Base-by-base conservation (phyloP, 768 basidiomycete species). In the Lentinula detonsa region DNA sequence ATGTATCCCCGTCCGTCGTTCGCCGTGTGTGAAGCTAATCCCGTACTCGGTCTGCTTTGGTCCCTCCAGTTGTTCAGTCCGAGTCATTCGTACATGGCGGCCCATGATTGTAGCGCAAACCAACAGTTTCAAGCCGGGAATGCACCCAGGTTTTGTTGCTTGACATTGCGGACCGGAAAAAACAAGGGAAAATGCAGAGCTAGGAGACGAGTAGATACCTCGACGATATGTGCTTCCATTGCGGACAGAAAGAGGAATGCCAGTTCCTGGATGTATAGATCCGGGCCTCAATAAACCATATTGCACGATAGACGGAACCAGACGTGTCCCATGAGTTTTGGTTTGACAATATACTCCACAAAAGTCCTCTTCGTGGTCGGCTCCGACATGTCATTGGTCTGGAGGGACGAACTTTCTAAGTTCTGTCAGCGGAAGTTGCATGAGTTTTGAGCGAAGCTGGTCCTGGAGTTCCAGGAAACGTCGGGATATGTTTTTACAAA, bases 71-170 rank as follows among this genome's bases (percentile, higher is more conserved):
- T 61, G 37, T 57, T 57, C 61, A 3, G 21, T 9, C 13, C 61
- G 61, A 23, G 13, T 56, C 52, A 57, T 48, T 2, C 35, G 18
- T 18, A 35, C 61, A 33, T 34, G 28, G 18, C 61, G 61, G 18
- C 61, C 61, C 54, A 61, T 57, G 31, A 61, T 61, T 6, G 61
- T 61, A 9, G 61, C 61, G n/a, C 61, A 61, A 7, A 61, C 61
- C 11, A 61, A 16, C 33, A 61, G 18, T 42, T 61, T 61, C 23
- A 57, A 28, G 16, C 61, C 61, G 16, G 61, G 54, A 34, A 61
- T 61, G 8, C 42, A 34, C 10, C 54, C 54, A 2, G 53, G 52
- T 15, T 52, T 33, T 42, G 61, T 61, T 18, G 40, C 61, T 18
- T 43, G 10, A 35, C 50, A 39, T 40, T 56, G 45, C 11, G 34